Base-by-base conservation (phyloP, 2,329 filamentous ascomycete genomes). In the Trichoderma sp. region DNA sequence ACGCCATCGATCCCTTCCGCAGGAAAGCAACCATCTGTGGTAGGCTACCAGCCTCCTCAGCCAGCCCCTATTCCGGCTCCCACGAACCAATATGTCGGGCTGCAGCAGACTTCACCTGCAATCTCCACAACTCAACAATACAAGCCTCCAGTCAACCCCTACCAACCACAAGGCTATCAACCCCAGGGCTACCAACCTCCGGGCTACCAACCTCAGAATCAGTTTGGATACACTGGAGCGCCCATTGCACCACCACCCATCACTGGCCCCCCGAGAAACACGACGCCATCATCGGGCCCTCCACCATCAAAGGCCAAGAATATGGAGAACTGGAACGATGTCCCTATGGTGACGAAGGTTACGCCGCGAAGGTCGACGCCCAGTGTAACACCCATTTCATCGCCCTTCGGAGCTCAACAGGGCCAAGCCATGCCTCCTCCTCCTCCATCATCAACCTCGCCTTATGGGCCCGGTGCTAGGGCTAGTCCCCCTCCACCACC, bases 321-420 rank as follows among this genome's bases (percentile, higher is more conserved):
- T 71, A 89, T 90, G 70, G 87, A 90, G 32, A 91, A 92, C 73
- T 99, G 95, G 95, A 99, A 99, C 73, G 95, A 99, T 78, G 90
- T 96, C 61, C 95, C 95, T 1, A 86, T 97, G 74, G 91, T 98
- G 54, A 85, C 87, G 54, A 92, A 94, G 81, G 82, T 86, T 65
- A 85, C 90, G n/a, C 86, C 87, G 15, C 89, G 94, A 72, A 88
- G 90, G 76, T 84, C 85, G 54, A 97, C 94, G 1, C 93, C 94
- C 2, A 88, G 84, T 66, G 82, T 88, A 22, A 86, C 88, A 61
- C 83, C 90, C 3, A 88, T 93, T 60, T 87, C 84, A n/a, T 88
- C 91, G 19, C 92, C 93, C 9, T 97, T 95, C 82, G 85, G 88
- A 2, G 87, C 87, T 72, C 89, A 92, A 75, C 84, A 85, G 68